phyloP scores from a whole-genome alignment of 352 stramenopile genomes.

The Blastocystis sp. region DNA sequence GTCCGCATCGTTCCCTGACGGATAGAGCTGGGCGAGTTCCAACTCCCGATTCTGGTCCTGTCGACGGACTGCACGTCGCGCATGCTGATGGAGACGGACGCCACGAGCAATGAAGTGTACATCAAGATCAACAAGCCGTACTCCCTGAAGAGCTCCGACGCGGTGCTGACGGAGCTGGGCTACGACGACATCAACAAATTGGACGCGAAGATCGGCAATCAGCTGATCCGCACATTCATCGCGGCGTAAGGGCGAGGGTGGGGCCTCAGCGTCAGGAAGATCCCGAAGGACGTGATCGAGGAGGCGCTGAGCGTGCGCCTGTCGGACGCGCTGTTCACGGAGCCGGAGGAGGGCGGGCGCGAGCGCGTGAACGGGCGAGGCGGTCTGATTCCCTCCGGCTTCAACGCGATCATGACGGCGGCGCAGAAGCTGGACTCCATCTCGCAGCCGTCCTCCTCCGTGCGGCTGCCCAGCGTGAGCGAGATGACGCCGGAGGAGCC shows the following conservation, averaged over 20 bases:
- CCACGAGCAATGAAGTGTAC: neutral
- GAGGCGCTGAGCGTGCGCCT: neutral
- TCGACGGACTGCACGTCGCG: neutral
- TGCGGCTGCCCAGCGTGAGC: too few species aligned
- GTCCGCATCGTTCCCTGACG: neutral
- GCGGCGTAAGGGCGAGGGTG: neutral
- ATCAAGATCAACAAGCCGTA: slow-evolving; percentile 36
- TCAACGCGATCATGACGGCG: slow-evolving; percentile 20
- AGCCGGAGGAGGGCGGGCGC: neutral
- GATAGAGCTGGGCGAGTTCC: slow-evolving; percentile 29
- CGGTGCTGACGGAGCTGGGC: slow-evolving; percentile 20
- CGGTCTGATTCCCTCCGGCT: neutral
- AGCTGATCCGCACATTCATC: neutral
- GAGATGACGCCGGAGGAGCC: too few species aligned
- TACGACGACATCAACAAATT: slow-evolving; percentile 24
- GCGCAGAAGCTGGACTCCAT: slow-evolving; percentile 15
- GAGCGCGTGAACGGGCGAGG: too few species aligned
- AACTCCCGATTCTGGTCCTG: slow-evolving; percentile 1
- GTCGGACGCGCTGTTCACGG: neutral
- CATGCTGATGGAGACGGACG: slow-evolving; percentile 47
- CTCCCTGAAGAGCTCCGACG: neutral
- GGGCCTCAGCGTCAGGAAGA: neutral
- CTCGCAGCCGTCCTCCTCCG: too few species aligned
- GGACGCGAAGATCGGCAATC: neutral
- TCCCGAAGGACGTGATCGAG: slow-evolving; percentile 34